Evolutionary conservation across 805 yeast species (phyloP).

Genomic region (Candida ponderosae): DNA sequence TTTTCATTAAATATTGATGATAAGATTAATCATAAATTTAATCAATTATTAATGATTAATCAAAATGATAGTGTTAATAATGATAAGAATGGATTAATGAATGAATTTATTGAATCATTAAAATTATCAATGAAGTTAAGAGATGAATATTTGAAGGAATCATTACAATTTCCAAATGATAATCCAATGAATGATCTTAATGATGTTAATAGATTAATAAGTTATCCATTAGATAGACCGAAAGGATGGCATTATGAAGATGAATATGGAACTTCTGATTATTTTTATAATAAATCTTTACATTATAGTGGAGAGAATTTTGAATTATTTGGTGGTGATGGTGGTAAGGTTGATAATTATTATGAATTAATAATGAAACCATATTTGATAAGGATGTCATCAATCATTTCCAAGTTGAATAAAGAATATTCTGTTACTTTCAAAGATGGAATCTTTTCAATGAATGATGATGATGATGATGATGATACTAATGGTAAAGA

Average conservation of each 20-base stretch:
- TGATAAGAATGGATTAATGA: slow-evolving; percentile 2
- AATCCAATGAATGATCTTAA: slow-evolving; percentile 62
- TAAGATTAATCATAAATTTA: slow-evolving; percentile 1
- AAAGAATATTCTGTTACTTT: too few species aligned
- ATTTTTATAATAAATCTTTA: slow-evolving; percentile 14
- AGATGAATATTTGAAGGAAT: slow-evolving; percentile 53
- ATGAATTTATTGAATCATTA: slow-evolving; percentile 9
- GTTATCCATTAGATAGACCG: slow-evolving; percentile 70
- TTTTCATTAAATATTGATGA: slow-evolving; percentile 4
- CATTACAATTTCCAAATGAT: slow-evolving; percentile 57
- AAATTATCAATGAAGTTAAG: slow-evolving; percentile 38
- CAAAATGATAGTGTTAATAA: neutral
- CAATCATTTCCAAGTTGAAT: too few species aligned
- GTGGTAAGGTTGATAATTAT: too few species aligned
- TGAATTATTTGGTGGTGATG: slow-evolving; percentile 16
- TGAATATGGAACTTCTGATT: slow-evolving; percentile 17
- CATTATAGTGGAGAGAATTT: slow-evolving; percentile 30
- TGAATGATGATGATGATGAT: neutral
- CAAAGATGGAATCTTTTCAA: too few species aligned
- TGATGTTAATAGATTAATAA: slow-evolving; percentile 44
- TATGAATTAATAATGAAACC: slow-evolving; percentile 5
- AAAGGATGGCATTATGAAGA: slow-evolving; percentile 33
- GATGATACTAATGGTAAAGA: slow-evolving; percentile 2
- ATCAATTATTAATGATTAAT: neutral
- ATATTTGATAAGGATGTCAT: neutral